Base-by-base conservation (phyloP, 1,284 basidiomycete species). In the Coniferiporia sulphurascens region DNA sequence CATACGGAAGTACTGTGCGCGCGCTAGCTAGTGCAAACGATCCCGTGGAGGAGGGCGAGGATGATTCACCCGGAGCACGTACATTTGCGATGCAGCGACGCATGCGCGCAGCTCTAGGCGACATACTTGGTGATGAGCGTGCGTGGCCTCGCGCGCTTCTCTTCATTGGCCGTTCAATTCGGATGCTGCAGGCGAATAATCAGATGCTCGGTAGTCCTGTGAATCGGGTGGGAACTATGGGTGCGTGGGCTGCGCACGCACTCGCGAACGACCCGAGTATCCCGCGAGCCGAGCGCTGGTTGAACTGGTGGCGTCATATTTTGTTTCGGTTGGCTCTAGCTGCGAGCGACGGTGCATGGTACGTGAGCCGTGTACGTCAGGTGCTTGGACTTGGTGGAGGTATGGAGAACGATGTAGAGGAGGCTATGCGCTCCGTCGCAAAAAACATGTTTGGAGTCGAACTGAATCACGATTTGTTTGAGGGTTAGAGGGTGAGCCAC, bases 211-310 rank as follows among this genome's bases (percentile, higher is more conserved):
- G 89, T 21, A 89, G 89, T 1, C 92, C 92, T 0, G 88, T 92
- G 0, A 93, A 94, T 66, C 83, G 93, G 19, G 86, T 95, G 71
- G 93, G 91, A 70, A 88, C 93, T 56, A 91, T 86, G 0, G 91
- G 87, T 0, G 80, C 80, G 65, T 84, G 82, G 79, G 88, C 86
- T 6, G 86, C 85, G 1, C 76, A 76, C 19, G 82, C 83, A 3
- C 74, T 86, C 15, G 58, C 55, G 21, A 52, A 55, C 22, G 52
- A 61, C 22, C 73, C 77, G 6, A 71, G 72, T 12, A 65, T 75
- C 12, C 68, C 73, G 1, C 58, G 80, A 48, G 48, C 64, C 4
- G 71, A 73, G 62, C 79, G 77, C 27, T 41, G 80, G 3, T 69
- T 69, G 38, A 82, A 83, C 66, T 81, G 79, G 64, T 78, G 72